Base-by-base conservation (phyloP, 2,329 filamentous ascomycete genomes). In the Xylariaceae sp. region DNA sequence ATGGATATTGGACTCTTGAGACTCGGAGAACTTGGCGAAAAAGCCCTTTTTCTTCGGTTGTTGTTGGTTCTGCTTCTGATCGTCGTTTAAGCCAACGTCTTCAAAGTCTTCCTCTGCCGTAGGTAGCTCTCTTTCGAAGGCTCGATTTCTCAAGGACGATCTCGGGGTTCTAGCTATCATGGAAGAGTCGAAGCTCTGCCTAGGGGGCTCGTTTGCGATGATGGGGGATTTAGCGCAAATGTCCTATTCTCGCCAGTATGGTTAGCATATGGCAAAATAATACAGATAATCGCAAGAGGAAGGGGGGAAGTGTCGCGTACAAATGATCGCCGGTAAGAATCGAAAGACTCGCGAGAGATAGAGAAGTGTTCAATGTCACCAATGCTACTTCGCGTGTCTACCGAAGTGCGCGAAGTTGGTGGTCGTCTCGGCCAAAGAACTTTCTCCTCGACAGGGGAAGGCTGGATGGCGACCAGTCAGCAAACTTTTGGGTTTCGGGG, bases 281-380 rank as follows among this genome's bases (percentile, higher is more conserved):
- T 12, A 31, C 3, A 12, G n/a, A n/a, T 12, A 19, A 29, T 44
- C 32, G 19, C 47, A 9, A 31, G 19, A 19, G 19, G 19, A 40
- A 35, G n/a, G 30, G 49, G 35, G 7, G 49, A 42, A 19, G 4
- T 11, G 78, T n/a, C 44, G 32, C 87, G 64, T 80, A 96, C 92
- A 76, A 97, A 97, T 60, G 91, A 96, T 66, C 94, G 85, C 60
- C 94, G 81, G 73, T 97, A 97, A 2, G 91, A 96, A 70, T 97
- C 94, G 68, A 97, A 97, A 1, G 91, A 96, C 74, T 97, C 94
- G 66, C 92, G 83, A 39, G 91, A 96, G 70, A 97, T 97, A 60
- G 88, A 90, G 70, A 97, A 97, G 11, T 88, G 91, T 69, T 97
- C 92, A 64, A 91, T 91, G 59, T 95, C 90, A 65, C 85, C 84